Percentiles rank a stretch among this genome's conserved stretches.
phyloP scores from a whole-genome alignment of 2,329 filamentous ascomycete species.

The Simplicillium aogashimaense region DNA sequence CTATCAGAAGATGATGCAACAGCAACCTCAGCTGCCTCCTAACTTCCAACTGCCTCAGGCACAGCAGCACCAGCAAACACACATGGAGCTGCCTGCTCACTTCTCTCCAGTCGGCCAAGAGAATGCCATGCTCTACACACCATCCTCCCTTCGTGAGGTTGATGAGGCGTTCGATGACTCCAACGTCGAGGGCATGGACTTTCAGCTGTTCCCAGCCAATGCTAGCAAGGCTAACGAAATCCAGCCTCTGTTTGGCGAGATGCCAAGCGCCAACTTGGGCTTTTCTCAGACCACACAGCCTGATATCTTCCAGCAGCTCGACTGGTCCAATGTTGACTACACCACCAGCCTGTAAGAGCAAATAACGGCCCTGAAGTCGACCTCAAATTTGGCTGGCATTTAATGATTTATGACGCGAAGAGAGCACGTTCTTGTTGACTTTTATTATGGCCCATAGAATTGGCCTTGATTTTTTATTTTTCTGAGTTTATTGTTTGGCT shows the following conservation, averaged over 20 bases:
- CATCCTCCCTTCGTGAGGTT: slow-evolving; percentile 47
- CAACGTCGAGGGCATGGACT: slow-evolving; percentile 44
- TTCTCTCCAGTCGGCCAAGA: slow-evolving; percentile 61
- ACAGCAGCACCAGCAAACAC: slow-evolving; percentile 7
- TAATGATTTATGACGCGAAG: no score
- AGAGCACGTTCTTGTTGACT: no score
- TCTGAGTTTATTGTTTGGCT: no score
- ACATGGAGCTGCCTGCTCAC: slow-evolving; percentile 30
- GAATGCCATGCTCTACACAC: slow-evolving; percentile 60
- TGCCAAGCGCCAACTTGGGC: slow-evolving; percentile 39
- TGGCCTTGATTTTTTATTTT: no score
- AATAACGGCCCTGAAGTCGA: neutral
- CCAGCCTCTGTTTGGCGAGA: slow-evolving; percentile 37
- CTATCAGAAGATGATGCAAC: slow-evolving; percentile 33
- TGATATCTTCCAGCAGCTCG: slow-evolving; percentile 35
- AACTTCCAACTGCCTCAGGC: slow-evolving; percentile 7
- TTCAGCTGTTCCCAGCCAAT: slow-evolving; percentile 47
- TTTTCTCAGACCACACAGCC: slow-evolving; percentile 43
- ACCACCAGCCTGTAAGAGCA: slow-evolving; percentile 21
- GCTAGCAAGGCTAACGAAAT: slow-evolving; percentile 29
- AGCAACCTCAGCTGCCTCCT: slow-evolving; percentile 27
- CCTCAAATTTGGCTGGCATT: no score
- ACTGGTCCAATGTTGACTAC: slow-evolving; percentile 27
- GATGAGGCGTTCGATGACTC: slow-evolving; percentile 58
- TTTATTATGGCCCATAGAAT: no score